Evolutionary conservation across 1,139 yeast species (phyloP).

Genomic region (Debaryomyces coudertii): DNA sequence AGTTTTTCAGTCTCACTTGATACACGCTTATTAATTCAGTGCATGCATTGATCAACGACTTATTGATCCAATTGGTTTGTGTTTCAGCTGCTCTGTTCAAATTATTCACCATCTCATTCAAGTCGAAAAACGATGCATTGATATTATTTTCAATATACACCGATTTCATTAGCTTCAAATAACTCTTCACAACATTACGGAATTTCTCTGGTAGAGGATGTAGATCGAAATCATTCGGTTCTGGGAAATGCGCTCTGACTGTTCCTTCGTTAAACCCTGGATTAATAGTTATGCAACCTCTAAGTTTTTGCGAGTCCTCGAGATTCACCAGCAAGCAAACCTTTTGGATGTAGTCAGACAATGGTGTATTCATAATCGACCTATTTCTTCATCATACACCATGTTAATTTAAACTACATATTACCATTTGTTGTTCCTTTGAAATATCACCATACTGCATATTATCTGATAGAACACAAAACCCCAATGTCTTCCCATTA

Average conservation of each 20-base stretch:
- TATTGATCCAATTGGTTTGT: constrained; percentile 69
- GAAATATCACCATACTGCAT: neutral
- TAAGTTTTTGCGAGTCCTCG: constrained; percentile 26
- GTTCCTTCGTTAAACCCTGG: constrained; percentile 35
- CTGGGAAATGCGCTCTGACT: constrained; percentile 31
- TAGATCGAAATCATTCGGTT: constrained; percentile 46
- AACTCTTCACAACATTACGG: constrained; percentile 36
- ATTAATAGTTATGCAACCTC: constrained; percentile 36
- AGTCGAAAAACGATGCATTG: constrained; percentile 40
- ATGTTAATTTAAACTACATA: neutral
- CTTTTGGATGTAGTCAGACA: constrained; percentile 24
- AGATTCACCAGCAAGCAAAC: constrained; percentile 22
- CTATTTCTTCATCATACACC: neutral
- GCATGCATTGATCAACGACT: constrained; percentile 57
- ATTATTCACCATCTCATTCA: constrained; percentile 47
- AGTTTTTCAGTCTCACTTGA: constrained; percentile 37
- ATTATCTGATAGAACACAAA: neutral
- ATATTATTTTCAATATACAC: constrained; percentile 41
- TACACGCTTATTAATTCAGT: constrained; percentile 57
- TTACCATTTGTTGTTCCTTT: neutral
- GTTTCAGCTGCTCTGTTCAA: constrained; percentile 65
- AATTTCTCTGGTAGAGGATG: constrained; percentile 41
- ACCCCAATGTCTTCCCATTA: too few relatives aligned
- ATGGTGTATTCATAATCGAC: constrained; percentile 13
- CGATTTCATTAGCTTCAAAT: constrained; percentile 43